Evolutionary conservation across 163 green algal genomes (phyloP), one percentile per base, ranked within the genome.

Genomic region (Scenedesmus sp.): DNA sequence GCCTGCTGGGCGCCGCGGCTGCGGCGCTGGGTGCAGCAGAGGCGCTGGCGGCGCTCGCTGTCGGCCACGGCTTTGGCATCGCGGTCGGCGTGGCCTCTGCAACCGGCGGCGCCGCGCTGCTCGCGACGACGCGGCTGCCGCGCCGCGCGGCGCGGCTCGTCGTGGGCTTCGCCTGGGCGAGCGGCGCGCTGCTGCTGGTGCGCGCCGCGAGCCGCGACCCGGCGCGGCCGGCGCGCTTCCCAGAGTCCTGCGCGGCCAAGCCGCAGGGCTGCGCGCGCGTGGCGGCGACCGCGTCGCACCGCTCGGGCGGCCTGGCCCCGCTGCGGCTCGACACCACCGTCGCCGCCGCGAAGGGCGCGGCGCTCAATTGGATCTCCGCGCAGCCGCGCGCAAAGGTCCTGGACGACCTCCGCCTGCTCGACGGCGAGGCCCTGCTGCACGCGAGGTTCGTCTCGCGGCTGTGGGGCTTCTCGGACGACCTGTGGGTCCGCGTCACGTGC

Each of bases 401-500:
- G 47, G 1, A 20, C 7, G 3, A 29, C 6, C 42, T 29, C 1
- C 58, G 4, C 7, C 63, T 34, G n/a, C 63, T n/a, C n/a, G 10
- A 20, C 20, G 62, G 14, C 9, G n/a, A 0, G 10, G 34, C 69
- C 13, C 44, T 87, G 48, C 11, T 87, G 22, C 83, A 87, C 51
- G 83, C 80, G 0, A 72, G 83, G 20, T 51, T 81, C 28, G 48
- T 87, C 26, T 75, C 64, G 13, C 10, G 75, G 1, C 47, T 87
- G n/a, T 87, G 71, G 71, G 83, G 83, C 29, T 87, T 87, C 70
- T 72, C 83, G 1, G 83, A 87, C 29, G 83, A 87, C 66, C 33
- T 87, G 13, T 72, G 77, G n/a, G 48, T 84, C 18, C 60, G 57
- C 10, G 9, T 84, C 5, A 60, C 42, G 70, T 87, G 80, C 24